Conservation (phyloP, 495 filamentous ascomycete species). For the Penicillium goetzii region DNA sequence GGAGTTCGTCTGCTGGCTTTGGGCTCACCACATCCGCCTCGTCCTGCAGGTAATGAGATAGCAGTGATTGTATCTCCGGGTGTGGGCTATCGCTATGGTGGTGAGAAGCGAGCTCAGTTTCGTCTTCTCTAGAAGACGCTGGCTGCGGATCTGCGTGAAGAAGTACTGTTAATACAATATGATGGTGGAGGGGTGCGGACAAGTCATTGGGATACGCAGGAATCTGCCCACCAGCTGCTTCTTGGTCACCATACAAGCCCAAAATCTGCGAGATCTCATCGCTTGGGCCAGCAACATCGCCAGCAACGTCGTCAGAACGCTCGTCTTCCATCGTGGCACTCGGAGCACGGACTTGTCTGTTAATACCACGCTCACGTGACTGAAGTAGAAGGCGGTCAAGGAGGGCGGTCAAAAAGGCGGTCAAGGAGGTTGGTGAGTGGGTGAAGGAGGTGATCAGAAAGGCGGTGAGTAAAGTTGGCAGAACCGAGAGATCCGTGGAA, state of each 20-base stretch:
- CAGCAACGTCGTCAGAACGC: no score
- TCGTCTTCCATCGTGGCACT: neutral
- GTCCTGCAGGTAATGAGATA: neutral
- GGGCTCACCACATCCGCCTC: neutral
- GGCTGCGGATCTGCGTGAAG: neutral
- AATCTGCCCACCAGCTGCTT: neutral
- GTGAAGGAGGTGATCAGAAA: no score
- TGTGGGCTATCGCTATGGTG: neutral
- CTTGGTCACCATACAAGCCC: neutral
- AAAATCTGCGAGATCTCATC: neutral
- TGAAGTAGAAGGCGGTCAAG: neutral
- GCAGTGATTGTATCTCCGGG: neutral
- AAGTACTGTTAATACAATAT: neutral
- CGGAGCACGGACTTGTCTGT: neutral
- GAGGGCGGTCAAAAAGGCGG: neutral
- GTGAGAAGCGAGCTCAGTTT: neutral
- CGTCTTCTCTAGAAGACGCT: neutral
- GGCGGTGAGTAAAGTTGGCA: neutral
- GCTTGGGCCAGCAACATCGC: neutral
- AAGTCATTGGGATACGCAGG: neutral
- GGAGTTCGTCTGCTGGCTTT: neutral
- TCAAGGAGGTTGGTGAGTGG: neutral
- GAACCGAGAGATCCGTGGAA: neutral
- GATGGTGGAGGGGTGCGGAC: neutral
- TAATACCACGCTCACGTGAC: neutral